Base-by-base conservation (phyloP, 116 monocot species). In the Posidonia oceanica region DNA sequence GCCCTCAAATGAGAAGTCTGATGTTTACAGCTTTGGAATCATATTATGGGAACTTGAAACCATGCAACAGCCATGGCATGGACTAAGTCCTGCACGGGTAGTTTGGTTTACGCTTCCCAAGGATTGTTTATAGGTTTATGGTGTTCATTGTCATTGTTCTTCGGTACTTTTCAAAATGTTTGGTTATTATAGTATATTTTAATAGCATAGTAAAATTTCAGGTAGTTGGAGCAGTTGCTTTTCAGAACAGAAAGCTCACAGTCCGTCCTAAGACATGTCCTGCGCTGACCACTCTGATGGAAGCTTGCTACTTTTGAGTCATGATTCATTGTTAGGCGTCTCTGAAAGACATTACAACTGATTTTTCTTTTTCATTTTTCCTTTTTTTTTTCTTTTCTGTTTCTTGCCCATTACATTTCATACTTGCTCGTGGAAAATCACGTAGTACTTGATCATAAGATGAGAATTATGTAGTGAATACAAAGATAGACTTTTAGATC, bases 181-280 rank as follows among this genome's bases (percentile, higher is more conserved):
- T 29, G 29, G 29, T 29, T 29, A 29, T 29, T 29, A 29, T 29
- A 29, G 29, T 29, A 29, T 29, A 18, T 52, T 68, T 68, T 52
- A 10, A 68, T 53, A 57, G 56, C 15, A 57, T 13, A 16, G 18
- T 57, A 57, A 44, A 5, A 37, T 68, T 71, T 69, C 83, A 92
- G 88, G 91, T 92, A 10, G 88, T 92, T 74, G 91, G 91, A 71
- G 88, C 91, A 20, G 91, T 92, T 36, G 92, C 88, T 48, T 92
- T 92, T 80, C 91, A 88, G 79, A 88, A 88, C 52, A 87, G 85
- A 82, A 81, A 80, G 74, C 83, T 88, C 4, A 15, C 73, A n/a
- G 83, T 88, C 66, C 88, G 88, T 39, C 75, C 73, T 18, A 77
- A 80, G 63, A 83, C 80, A 21, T 69, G 68, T 68, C 81, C 85